These are phyloP conservation scores for Neonectria punicea DNA, from an alignment of 2,329 filamentous ascomycete species.

Conservation along the genomic window DNA sequence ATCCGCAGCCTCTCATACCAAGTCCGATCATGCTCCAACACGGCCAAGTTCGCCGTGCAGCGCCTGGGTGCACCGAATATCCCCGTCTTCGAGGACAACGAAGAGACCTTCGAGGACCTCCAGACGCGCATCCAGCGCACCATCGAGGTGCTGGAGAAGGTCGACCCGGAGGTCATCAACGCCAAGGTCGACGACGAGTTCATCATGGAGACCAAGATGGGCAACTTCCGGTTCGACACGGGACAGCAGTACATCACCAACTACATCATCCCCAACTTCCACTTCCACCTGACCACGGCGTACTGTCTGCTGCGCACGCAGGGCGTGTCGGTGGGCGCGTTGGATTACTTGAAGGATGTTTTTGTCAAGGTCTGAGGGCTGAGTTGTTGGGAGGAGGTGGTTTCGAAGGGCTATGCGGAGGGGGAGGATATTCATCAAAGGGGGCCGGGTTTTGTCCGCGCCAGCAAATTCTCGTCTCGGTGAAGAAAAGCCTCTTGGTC, in stretches of 20 bases:
- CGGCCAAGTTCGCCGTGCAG: conserved; percentile 34
- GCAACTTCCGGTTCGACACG: conserved; percentile 40
- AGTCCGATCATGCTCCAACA: conserved; percentile 42
- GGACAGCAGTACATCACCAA: conserved; percentile 55
- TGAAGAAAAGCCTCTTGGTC: conserved; percentile 9
- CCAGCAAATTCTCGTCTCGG: conserved; percentile 32
- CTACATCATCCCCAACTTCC: conserved; percentile 67
- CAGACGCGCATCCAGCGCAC: conserved; percentile 42
- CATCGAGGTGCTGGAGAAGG: conserved; percentile 45
- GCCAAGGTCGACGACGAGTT: conserved; percentile 38
- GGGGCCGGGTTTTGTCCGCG: conserved; percentile 41
- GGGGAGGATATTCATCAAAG: conserved; percentile 39
- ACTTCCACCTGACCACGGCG: conserved; percentile 67
- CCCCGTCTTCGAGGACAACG: conserved; percentile 36
- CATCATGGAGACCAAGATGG: conserved; percentile 38
- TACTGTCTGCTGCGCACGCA: conserved; percentile 67
- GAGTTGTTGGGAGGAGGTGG: not conserved
- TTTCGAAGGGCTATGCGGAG: conserved; percentile 29
- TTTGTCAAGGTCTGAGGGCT: conserved; percentile 33
- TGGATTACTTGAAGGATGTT: conserved; percentile 58
- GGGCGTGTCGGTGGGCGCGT: conserved; percentile 68
- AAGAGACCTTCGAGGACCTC: conserved; percentile 46
- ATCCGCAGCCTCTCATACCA: conserved; percentile 33
- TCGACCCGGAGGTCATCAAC: conserved; percentile 37
- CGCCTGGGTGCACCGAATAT: conserved; percentile 32